Conservation (phyloP, 2,329 filamentous ascomycete genomes). For the Calonectria fujianensis region DNA sequence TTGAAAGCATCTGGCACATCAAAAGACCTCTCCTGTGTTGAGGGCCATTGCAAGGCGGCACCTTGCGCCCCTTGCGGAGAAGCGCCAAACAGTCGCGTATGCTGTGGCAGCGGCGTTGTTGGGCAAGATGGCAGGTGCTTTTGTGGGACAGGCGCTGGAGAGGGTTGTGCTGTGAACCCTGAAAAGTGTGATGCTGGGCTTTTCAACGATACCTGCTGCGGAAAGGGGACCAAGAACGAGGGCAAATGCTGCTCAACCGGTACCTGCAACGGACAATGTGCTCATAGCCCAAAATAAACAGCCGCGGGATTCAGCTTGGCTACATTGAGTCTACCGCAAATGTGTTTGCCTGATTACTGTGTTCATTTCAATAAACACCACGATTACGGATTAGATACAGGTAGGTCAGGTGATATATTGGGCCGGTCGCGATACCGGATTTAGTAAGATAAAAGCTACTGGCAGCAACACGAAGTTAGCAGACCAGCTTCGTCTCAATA, state of each 20-base stretch:
- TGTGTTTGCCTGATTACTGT: no score
- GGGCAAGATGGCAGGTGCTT: not conserved
- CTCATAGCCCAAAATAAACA: no score
- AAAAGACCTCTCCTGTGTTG: not conserved
- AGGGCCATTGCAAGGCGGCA: not conserved
- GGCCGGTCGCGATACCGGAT: no score
- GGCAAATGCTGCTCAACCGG: not conserved
- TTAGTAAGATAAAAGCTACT: no score
- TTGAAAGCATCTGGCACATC: not conserved
- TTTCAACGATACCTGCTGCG: not conserved
- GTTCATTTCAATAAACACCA: no score
- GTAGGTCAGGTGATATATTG: no score
- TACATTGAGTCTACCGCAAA: no score
- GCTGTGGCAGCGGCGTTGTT: not conserved
- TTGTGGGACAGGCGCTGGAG: not conserved
- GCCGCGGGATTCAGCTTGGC: no score
- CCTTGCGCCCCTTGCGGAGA: conserved; percentile 4
- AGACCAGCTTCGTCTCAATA: no score
- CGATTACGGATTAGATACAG: no score
- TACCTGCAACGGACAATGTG: no score
- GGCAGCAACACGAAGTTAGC: no score
- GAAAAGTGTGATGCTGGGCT: not conserved
- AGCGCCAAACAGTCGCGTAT: not conserved
- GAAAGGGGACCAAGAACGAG: not conserved
- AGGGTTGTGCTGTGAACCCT: not conserved